Conservation (phyloP, 225 moss, liverwort and hornwort genomes). For the Antitrichia curtipendula region DNA sequence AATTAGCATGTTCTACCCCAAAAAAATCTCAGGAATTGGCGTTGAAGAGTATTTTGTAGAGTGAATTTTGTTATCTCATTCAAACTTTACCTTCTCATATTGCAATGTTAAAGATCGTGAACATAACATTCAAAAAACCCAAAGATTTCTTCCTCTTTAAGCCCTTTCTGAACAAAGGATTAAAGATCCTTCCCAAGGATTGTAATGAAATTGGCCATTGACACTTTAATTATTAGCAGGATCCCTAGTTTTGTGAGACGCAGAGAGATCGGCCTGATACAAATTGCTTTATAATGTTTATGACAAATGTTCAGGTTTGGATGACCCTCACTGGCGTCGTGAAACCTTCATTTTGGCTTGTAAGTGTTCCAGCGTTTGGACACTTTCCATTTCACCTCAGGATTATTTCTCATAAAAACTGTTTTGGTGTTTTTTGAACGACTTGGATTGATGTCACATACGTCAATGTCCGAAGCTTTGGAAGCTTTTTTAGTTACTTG, state of each 20-base stretch:
- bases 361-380: neutral
- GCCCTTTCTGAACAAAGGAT: neutral
- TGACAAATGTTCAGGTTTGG: constrained; percentile 14
- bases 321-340: constrained; percentile 7
- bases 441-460: neutral
- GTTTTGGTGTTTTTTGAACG: neutral
- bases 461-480: neutral
- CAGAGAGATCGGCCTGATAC: no score
- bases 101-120: neutral
- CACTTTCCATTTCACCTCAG: neutral
- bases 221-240: neutral
- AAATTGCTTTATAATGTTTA: neutral
- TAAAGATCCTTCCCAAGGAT: neutral
- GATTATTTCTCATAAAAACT: neutral
- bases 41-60: neutral
- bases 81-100: neutral
- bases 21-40: neutral
- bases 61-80: neutral
- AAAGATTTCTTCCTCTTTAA: neutral
- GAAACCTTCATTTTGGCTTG: constrained; percentile 26
- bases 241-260: neutral
- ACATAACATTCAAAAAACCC: neutral
- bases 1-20: neutral
- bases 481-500: neutral
- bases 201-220: neutral